Evolutionary conservation across 2,329 filamentous ascomycete genomes (phyloP).

Genomic region (Pseudohalonectria lignicola): DNA sequence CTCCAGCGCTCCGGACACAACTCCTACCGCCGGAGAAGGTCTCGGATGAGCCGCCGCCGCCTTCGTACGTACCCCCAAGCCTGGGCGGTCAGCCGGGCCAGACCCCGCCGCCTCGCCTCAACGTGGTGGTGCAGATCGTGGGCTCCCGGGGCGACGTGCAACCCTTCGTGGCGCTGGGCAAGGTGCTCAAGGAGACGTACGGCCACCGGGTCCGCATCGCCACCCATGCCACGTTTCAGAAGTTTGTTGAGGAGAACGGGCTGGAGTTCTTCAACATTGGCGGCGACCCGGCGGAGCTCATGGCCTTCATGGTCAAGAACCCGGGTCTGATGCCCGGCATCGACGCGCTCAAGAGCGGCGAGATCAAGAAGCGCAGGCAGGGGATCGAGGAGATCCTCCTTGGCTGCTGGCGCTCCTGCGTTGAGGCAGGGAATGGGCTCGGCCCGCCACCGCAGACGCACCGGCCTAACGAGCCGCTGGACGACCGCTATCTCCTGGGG

Average conservation of each 20-base stretch:
- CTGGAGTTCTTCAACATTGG: conserved; percentile 69
- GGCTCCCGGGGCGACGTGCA: conserved; percentile 68
- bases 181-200: conserved; percentile 51
- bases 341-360: conserved; percentile 64
- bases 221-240: conserved; percentile 58
- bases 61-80: conserved; percentile 62
- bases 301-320: conserved; percentile 90
- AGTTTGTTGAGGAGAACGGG: conserved; percentile 57
- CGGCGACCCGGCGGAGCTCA: conserved; percentile 64
- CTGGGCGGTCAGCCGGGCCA: conserved; percentile 53
- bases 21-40: conserved; percentile 15
- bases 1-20: conserved; percentile 50
- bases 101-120: conserved; percentile 46
- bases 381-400: conserved; percentile 72
- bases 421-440: conserved; percentile 35
- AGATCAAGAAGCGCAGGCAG: conserved; percentile 62
- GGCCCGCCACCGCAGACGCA: conserved; percentile 2
- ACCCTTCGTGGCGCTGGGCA: conserved; percentile 61
- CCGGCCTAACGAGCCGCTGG: not conserved
- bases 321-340: conserved; percentile 77
- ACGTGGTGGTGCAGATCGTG: conserved; percentile 66
- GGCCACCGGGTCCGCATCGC: conserved; percentile 64
- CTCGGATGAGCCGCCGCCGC: conserved; percentile 44
- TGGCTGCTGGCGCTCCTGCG: conserved; percentile 79
- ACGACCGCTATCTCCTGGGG: not conserved